phyloP scores from a whole-genome alignment of 2,329 filamentous ascomycete species.

The Lachnellula suecica region DNA sequence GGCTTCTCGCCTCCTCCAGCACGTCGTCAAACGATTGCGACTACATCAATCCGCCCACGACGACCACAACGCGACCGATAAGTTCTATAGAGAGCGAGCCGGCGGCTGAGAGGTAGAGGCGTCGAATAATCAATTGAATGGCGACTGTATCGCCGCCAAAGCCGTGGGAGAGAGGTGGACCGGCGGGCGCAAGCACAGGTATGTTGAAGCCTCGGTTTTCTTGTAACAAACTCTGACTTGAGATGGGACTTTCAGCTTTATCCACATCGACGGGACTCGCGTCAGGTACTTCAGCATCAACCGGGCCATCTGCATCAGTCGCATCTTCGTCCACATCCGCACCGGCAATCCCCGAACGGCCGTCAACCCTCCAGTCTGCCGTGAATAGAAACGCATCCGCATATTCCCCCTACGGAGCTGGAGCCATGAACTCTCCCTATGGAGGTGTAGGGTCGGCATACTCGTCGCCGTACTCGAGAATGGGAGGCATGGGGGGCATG shows the following conservation, averaged over 20 bases:
- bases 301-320: constrained; percentile 39
- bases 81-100: constrained; percentile 8
- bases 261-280: constrained; percentile 37
- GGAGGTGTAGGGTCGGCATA: constrained; percentile 38
- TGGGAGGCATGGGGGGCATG: constrained; percentile 34
- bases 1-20: background rate
- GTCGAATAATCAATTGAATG: constrained; percentile 19
- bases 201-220: too few relatives aligned
- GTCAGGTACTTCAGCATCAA: constrained; percentile 41
- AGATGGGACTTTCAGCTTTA: constrained; percentile 29
- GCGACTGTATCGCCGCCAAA: constrained; percentile 83
- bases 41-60: constrained; percentile 1
- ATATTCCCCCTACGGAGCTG: constrained; percentile 65
- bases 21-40: background rate
- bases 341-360: constrained; percentile 78
- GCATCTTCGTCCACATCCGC: constrained; percentile 38
- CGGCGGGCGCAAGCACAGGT: constrained; percentile 29
- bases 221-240: constrained; percentile 9
- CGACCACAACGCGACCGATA: constrained; percentile 14
- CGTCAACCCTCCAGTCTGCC: constrained; percentile 72
- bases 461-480: constrained; percentile 51
- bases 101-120: constrained; percentile 8
- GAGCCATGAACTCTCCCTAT: constrained; percentile 31
- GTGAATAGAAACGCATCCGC: constrained; percentile 87
- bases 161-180: constrained; percentile 82